Conservation (phyloP, 164 flowering plant species). For the Warburgia ugandensis region DNA sequence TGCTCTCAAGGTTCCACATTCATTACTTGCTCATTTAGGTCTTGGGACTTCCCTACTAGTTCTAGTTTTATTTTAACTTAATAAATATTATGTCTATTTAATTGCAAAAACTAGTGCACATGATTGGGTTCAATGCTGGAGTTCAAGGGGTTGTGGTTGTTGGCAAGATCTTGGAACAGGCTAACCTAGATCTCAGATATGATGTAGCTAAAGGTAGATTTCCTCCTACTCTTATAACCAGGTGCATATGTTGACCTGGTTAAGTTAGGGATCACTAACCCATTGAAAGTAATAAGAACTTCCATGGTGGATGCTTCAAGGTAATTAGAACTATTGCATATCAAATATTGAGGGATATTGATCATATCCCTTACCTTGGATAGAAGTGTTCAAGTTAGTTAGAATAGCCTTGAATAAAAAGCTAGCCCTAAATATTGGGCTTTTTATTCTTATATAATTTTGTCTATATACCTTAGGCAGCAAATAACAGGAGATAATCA, state of each 20-base stretch:
- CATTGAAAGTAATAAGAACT: conserved; percentile 93
- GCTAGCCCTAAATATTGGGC: no score
- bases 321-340: conserved; percentile 21
- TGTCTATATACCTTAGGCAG: no score
- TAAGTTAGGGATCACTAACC: conserved; percentile 89
- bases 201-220: conserved; percentile 96
- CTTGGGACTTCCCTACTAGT: neutral
- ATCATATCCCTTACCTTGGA: neutral
- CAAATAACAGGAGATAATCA: no score
- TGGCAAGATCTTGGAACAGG: conserved; percentile 92
- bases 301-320: conserved; percentile 97
- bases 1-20: no score
- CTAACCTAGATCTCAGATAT: conserved; percentile 79
- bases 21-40: neutral
- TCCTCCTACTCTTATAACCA: conserved; percentile 15
- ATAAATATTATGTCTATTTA: neutral
- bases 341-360: neutral
- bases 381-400: no score
- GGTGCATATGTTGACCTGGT: conserved; percentile 97
- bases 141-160: conserved; percentile 97
- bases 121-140: conserved; percentile 92
- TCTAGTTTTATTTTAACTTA: neutral
- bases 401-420: no score
- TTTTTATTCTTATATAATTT: no score
- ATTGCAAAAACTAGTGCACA: conserved; percentile 73